These are phyloP conservation scores for Abortiporus biennis DNA, from an alignment of 1,284 basidiomycete genomes.

Conservation along the genomic window DNA sequence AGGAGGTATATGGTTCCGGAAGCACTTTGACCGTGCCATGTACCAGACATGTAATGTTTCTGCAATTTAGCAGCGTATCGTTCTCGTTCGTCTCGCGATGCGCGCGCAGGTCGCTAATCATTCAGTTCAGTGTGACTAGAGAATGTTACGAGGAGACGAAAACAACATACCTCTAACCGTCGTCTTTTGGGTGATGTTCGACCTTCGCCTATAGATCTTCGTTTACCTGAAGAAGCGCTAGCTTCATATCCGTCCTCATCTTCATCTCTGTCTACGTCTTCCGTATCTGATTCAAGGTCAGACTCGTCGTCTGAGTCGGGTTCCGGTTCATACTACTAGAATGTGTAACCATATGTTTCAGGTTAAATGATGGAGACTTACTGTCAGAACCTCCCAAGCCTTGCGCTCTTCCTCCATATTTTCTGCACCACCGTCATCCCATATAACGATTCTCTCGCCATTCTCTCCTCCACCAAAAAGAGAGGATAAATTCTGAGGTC, in stretches of 20 bases:
- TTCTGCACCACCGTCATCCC: slow-evolving; percentile 84
- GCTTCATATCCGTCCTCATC: slow-evolving; percentile 37
- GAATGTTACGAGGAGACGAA: slow-evolving; percentile 2
- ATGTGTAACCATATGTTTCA: neutral
- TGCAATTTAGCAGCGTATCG: slow-evolving; percentile 58
- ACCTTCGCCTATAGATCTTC: slow-evolving; percentile 42
- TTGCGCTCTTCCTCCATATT: slow-evolving; percentile 57
- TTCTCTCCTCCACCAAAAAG: slow-evolving; percentile 74
- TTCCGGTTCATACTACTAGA: slow-evolving; percentile 61
- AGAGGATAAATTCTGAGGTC: slow-evolving; percentile 89
- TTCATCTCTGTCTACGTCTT: slow-evolving; percentile 41
- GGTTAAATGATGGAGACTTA: slow-evolving; percentile 28
- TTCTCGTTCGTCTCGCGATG: slow-evolving; percentile 68
- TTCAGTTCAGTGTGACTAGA: neutral
- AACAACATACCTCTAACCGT: slow-evolving; percentile 37
- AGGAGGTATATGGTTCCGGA: slow-evolving; percentile 88
- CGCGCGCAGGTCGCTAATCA: slow-evolving; percentile 29
- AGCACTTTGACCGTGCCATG: slow-evolving; percentile 86
- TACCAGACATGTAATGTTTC: slow-evolving; percentile 84
- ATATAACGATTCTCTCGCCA: slow-evolving; percentile 72
- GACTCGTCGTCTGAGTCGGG: slow-evolving; percentile 63
- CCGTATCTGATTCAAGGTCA: slow-evolving; percentile 38
- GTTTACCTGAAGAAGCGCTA: slow-evolving; percentile 45
- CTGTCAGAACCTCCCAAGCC: slow-evolving; percentile 78
- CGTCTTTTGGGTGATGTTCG: slow-evolving; percentile 41